Percentiles rank a stretch among this genome's conserved stretches.
Conservation (phyloP, 2,329 filamentous ascomycete genomes). For the Emergomyces orientalis region DNA sequence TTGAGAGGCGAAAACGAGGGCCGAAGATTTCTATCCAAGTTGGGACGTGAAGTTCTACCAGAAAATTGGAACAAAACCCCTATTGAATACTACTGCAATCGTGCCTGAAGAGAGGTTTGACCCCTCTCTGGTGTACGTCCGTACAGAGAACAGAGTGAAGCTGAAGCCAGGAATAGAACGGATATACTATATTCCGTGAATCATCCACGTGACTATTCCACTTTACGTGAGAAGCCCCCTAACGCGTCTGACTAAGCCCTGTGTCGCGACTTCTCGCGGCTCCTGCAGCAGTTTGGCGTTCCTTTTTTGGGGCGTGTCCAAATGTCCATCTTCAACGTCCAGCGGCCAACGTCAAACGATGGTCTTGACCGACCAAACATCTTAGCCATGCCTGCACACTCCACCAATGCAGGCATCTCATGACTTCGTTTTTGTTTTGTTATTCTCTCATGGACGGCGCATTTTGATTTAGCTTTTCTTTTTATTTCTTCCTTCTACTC, state of each 20-base stretch:
- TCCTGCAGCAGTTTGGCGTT: not conserved
- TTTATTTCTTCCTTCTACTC: not conserved
- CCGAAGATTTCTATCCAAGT: no score
- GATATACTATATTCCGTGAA: not conserved
- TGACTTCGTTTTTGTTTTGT: not conserved
- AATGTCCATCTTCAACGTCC: not conserved
- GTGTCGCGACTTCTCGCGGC: not conserved
- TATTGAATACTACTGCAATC: no score
- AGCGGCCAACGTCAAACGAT: not conserved
- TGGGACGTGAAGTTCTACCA: no score
- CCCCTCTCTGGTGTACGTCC: no score
- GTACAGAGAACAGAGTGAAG: no score
- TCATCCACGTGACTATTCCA: not conserved
- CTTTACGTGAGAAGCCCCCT: no score
- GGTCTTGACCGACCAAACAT: not conserved
- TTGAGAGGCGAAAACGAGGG: no score
- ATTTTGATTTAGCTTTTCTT: conserved; percentile 4
- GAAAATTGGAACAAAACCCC: no score
- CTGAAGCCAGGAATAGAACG: not conserved
- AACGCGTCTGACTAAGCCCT: not conserved
- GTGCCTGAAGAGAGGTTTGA: no score
- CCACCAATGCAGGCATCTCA: not conserved
- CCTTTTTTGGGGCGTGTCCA: not conserved
- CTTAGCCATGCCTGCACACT: not conserved
- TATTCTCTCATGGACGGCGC: conserved; percentile 2